Evolutionary conservation across 768 basidiomycete species (phyloP).

Genomic region (Russula vinacea): DNA sequence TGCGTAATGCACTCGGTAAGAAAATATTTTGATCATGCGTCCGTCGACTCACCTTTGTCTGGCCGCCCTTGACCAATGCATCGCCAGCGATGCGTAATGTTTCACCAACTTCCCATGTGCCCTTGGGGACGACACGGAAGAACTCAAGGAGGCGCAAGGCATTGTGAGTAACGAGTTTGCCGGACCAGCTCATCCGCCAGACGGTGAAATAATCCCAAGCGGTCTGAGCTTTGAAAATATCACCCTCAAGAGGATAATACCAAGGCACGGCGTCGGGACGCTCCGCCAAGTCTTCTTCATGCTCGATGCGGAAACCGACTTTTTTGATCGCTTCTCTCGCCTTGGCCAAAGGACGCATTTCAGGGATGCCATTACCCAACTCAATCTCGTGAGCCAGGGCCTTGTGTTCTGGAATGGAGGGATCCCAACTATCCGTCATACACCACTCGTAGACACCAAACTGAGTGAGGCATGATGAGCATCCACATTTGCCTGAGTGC

Average conservation of each 20-base stretch:
- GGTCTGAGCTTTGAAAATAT: slow-evolving; percentile 89
- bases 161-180: slow-evolving; percentile 79
- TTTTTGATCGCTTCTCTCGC: slow-evolving; percentile 73
- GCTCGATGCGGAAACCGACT: slow-evolving; percentile 84
- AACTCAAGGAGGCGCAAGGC: slow-evolving; percentile 74
- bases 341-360: slow-evolving; percentile 78
- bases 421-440: slow-evolving; percentile 95
- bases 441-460: slow-evolving; percentile 99
- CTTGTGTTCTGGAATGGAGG: slow-evolving; percentile 82
- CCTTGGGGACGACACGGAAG: slow-evolving; percentile 81
- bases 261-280: slow-evolving; percentile 75
- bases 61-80: slow-evolving; percentile 79
- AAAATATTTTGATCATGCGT: neutral
- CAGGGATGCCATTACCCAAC: slow-evolving; percentile 94
- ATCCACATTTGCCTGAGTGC: slow-evolving; percentile 1
- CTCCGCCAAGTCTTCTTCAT: slow-evolving; percentile 93
- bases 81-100: slow-evolving; percentile 79
- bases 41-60: slow-evolving; percentile 61
- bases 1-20: slow-evolving; percentile 34
- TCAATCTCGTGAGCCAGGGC: slow-evolving; percentile 88
- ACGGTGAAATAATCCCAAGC: slow-evolving; percentile 86
- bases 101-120: slow-evolving; percentile 88
- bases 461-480: slow-evolving; percentile 38
- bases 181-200: slow-evolving; percentile 87
- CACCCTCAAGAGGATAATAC: slow-evolving; percentile 98